Evolutionary conservation across 305 asterid species (phyloP), one percentile per base, ranked within the genome.

Genomic region (Plantago rigida): DNA sequence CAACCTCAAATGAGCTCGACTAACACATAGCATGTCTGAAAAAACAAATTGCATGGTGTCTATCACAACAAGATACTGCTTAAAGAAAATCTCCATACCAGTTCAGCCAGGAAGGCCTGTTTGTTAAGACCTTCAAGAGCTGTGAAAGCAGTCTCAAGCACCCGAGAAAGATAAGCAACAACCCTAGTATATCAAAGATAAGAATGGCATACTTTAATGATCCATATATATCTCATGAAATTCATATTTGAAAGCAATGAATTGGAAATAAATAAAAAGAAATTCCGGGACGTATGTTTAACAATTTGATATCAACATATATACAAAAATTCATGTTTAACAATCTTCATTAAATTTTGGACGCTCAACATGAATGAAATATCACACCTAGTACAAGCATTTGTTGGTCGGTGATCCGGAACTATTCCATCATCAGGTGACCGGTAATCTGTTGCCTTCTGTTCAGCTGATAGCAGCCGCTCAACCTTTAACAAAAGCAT

Each of bases 141-240:
- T 64, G 99, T 89, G 83, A 92, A 92, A 71, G 99, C 95, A 72
- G 94, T 81, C 80, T 89, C 99, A 57, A 92, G 96, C 73, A 92
- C 95, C 59, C 96, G 94, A 55, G 96, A 86, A 44, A 86, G 89
- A 76, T 92, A 89, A 44, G 99, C 94, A 39, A 89, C 99, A 73
- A 89, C 95, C 81, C 97, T 89, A 82, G 55, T 65, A 61, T 15
- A 61, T 15, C 46, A 71, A 77, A 65, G 64, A 79, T 60, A 65
- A 13, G 71, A 36, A 8, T 36, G 36, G 60, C 42, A 50, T 44
- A 68, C 48, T 47, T 52, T 54, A 60, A 63, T 26, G 54, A 13
- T 53, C 3, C 46, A 54, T 29, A 62, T 13, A 9, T 47, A 34
- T 24, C 34, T 44, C 41, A 22, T 1, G 26, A 22, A 22, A 22